Base-by-base conservation (phyloP, 176 grass and related monocot species). In the Bromus sterilis region DNA sequence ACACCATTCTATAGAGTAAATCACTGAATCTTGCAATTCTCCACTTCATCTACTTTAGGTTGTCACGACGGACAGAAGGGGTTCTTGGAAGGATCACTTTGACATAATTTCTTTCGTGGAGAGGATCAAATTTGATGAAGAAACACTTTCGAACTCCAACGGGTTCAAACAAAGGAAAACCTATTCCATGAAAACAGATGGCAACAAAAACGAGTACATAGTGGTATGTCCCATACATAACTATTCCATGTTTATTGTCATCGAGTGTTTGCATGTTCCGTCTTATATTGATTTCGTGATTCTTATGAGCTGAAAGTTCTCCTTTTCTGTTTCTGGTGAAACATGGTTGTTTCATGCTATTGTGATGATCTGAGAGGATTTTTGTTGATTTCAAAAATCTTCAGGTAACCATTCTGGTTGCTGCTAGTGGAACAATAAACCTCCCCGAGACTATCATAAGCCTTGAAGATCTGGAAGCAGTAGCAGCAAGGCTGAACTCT, bases 91-190 rank as follows among this genome's bases (percentile, higher is more conserved):
- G 75, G 43, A 66, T 30, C 67, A 88, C 9, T 88, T 83, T 46
- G 58, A 79, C 4, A 88, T 33, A 70, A 63, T 83, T 62, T 88
- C 80, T 63, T 35, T 73, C 0, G 43, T 78, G 34, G 86, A 88
- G 44, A 78, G 86, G 35, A 79, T 34, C n/a, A 83, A 87, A 44
- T 88, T 88, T 74, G 80, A 88, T 66, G 86, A 88, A 64, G 66
- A 88, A 88, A 73, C 70, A 66, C 80, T 88, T 3, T 83, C 36
- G 2, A 83, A 88, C 21, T 41, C 71, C 74, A 37, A 88, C 26
- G 86, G 86, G 18, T 40, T 88, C 34, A 88, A 79, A 46, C 82
- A 5, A 79, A 79, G 79, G n/a, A 88, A 88, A 88, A 43, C n/a
- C 16, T 83, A 88, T 66, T 74, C 66, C 1, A 74, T 18, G 71